Percentiles rank a stretch among this genome's conserved stretches.
These are phyloP conservation scores for Neurospora sp. DNA, from an alignment of 495 filamentous ascomycete genomes.

Conservation along the genomic window DNA sequence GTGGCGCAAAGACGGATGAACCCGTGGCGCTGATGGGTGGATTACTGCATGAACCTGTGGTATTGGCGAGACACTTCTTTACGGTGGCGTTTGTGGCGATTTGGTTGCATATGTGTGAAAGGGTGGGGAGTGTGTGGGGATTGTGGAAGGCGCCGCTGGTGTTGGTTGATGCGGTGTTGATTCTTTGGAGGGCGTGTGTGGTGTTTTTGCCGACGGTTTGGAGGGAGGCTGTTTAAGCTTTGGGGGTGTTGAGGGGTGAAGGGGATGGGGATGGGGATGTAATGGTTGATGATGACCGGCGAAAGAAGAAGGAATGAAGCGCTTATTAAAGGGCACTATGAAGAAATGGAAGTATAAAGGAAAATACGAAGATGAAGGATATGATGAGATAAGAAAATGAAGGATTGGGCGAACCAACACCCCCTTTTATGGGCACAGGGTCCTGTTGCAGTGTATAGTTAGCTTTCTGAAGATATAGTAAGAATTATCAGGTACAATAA, in stretches of 20 bases:
- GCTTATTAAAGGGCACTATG: background rate
- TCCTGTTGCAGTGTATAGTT: background rate
- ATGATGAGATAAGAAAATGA: background rate
- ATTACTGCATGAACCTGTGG: constrained; percentile 62
- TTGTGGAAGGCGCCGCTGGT: constrained; percentile 50
- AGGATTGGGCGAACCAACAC: background rate
- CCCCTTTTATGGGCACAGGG: background rate
- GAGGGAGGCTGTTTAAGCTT: constrained; percentile 33
- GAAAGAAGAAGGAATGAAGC: background rate
- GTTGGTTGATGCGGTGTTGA: constrained; percentile 47
- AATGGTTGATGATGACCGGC: background rate
- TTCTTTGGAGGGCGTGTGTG: constrained; percentile 80
- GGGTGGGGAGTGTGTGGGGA: constrained; percentile 18
- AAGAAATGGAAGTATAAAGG: background rate
- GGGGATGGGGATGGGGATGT: background rate
- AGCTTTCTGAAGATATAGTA: background rate
- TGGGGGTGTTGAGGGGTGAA: background rate
- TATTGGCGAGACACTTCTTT: constrained; percentile 90
- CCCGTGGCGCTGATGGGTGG: constrained; percentile 79
- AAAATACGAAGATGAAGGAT: background rate
- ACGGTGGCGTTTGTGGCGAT: constrained; percentile 81
- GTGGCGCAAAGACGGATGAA: constrained; percentile 50
- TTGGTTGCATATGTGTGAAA: constrained; percentile 55
- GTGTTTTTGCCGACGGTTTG: constrained; percentile 83
- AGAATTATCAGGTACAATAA: background rate